phyloP scores from a whole-genome alignment of 108 stramenopile genomes.

The Mediolabrus comicus region DNA sequence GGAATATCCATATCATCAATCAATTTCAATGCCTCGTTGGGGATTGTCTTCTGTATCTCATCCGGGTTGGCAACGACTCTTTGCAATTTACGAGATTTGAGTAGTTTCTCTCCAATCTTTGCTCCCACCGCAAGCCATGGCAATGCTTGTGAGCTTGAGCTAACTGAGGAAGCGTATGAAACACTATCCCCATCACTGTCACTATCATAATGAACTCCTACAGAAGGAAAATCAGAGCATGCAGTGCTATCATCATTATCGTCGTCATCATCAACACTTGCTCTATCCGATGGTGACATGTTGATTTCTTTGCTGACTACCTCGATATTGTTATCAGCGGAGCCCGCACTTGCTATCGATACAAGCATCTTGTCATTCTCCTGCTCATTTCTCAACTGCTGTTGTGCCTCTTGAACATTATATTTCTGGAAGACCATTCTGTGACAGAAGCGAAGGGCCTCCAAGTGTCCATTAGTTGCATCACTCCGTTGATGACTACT shows the following conservation, averaged over 20 bases:
- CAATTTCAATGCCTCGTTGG: slow-evolving; percentile 33
- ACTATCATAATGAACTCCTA: background rate
- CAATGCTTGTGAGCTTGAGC: slow-evolving; percentile 22
- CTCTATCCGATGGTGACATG: slow-evolving; percentile 6
- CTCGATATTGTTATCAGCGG: background rate
- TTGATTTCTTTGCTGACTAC: background rate
- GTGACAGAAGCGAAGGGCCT: slow-evolving; percentile 37
- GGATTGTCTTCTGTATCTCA: slow-evolving; percentile 16
- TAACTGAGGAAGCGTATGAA: slow-evolving; percentile 8
- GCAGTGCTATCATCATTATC: background rate
- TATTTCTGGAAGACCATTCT: slow-evolving; percentile 19
- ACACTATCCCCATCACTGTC: background rate
- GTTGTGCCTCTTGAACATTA: background rate
- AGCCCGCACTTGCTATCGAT: slow-evolving; percentile 4
- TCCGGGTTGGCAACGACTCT: slow-evolving; percentile 47
- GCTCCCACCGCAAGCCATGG: slow-evolving; percentile 80
- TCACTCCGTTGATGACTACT: background rate
- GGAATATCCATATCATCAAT: slow-evolving; percentile 23
- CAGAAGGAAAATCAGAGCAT: slow-evolving; percentile 1
- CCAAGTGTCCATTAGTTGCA: slow-evolving; percentile 26
- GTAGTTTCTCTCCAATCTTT: slow-evolving; percentile 72
- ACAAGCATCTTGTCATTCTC: slow-evolving; percentile 8
- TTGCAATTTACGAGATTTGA: slow-evolving; percentile 71
- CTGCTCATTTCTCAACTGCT: background rate
- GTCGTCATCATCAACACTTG: background rate